These are phyloP conservation scores for Hippophae tibetana DNA, from an alignment of 306 rosid genomes.

Conservation along the genomic window DNA sequence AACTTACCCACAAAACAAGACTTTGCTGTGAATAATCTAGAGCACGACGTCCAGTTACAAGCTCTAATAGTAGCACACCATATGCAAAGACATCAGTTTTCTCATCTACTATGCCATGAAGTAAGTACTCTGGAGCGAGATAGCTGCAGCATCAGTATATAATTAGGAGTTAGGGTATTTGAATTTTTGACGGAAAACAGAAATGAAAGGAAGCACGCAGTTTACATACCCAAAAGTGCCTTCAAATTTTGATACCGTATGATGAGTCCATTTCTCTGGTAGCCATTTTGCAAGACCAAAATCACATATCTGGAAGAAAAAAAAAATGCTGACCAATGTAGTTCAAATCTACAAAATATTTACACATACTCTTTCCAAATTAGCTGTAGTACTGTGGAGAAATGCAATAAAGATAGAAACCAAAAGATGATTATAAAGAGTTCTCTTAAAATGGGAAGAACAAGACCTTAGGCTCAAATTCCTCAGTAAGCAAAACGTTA, in stretches of 20 bases:
- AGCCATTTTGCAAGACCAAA: conserved; percentile 98
- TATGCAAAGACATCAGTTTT: conserved; percentile 89
- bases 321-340: neutral
- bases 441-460: neutral
- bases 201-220: conserved; percentile 13
- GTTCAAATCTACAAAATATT: neutral
- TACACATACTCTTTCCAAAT: neutral
- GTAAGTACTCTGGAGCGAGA: conserved; percentile 86
- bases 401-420: neutral
- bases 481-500: conserved; percentile 74
- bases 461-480: conserved; percentile 73
- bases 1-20: conserved; percentile 85
- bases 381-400: neutral
- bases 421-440: neutral
- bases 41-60: conserved; percentile 85
- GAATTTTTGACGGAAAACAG: neutral
- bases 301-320: conserved; percentile 66
- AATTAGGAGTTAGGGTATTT: neutral
- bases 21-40: conserved; percentile 93
- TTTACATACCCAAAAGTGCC: conserved; percentile 90
- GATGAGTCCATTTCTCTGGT: conserved; percentile 95
- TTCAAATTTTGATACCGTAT: conserved; percentile 69
- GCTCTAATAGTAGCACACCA: conserved; percentile 79
- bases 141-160: conserved; percentile 35
- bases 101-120: conserved; percentile 93